Evolutionary conservation across 2,329 filamentous ascomycete species (phyloP), one percentile per base, ranked within the genome.

Genomic region (Zymoseptoria ardabiliae): DNA sequence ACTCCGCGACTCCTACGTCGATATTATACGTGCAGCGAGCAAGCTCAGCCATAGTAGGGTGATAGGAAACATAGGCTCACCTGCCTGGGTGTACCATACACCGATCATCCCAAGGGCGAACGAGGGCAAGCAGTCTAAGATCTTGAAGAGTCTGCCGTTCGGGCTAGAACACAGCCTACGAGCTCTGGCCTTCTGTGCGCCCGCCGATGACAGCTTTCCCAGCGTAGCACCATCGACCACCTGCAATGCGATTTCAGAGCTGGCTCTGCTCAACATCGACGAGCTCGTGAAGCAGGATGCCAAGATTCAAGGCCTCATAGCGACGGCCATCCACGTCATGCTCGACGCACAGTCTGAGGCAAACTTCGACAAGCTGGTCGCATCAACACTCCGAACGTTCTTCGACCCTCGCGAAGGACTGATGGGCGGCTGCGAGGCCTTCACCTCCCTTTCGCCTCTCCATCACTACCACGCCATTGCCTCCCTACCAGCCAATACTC

Each of bases 381-480:
- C 55, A 17, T 35, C 58, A 23, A 58, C 61, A 8, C 28, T 69
- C 10, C 56, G 54, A 20, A 60, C 52, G 13, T 56, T 67, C 13
- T 58, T 60, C 35, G 20, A 56, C 9, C 25, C 41, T n/a, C 17
- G 13, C 11, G 4, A 13, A n/a, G n/a, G n/a, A n/a, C n/a, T n/a
- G 3, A 7, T 45, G 35, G 35, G 17, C 13, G 11, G 11, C 13
- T 13, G 17, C n/a, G 13, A n/a, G 35, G 13, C 35, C 35, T 17
- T 17, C 11, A 54, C 35, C 8, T 50, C 61, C 17, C 48, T 69
- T 19, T 56, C 63, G 17, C 57, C 55, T 9, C 55, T 58, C 19
- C 30, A 90, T 2, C 82, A 85, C 57, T 78, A 80, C 57, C 81
- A 83, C 51, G 76, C 86, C 4, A 75, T 91, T 10, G 74, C 79